Evolutionary conservation across 306 rosid genomes (phyloP).

Genomic region (Quercus wislizeni): DNA sequence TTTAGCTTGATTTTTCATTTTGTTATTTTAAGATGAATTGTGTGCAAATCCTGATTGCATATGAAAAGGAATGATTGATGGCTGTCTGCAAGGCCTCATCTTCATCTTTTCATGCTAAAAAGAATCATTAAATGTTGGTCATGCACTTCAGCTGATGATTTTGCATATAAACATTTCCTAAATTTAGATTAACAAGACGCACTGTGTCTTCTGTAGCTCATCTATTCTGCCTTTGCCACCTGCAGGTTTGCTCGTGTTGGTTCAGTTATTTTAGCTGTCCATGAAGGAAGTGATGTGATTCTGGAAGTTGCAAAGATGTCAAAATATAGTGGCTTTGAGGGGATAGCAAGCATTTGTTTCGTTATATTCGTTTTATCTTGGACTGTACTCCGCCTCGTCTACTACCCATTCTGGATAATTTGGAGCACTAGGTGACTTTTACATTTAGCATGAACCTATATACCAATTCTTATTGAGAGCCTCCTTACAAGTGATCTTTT

Average conservation of each 20-base stretch:
- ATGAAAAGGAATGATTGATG: neutral
- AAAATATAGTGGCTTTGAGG: conserved; percentile 76
- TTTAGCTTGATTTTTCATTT: conserved; percentile 21
- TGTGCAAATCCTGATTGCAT: neutral
- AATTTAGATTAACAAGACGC: neutral
- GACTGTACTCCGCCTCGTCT: conserved; percentile 73
- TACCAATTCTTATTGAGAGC: neutral
- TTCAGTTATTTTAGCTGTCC: conserved; percentile 85
- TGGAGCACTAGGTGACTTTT: conserved; percentile 69
- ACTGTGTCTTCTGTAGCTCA: conserved; percentile 2
- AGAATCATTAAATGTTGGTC: neutral
- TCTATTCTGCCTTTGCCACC: neutral
- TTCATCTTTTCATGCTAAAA: neutral
- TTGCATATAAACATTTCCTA: neutral
- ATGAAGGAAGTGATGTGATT: conserved; percentile 86
- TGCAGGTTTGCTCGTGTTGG: conserved; percentile 89
- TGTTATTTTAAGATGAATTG: too few relatives aligned
- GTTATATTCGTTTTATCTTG: conserved; percentile 69
- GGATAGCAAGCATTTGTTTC: conserved; percentile 70
- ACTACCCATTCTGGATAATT: conserved; percentile 87
- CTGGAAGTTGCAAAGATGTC: conserved; percentile 93
- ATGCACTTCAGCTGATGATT: neutral
- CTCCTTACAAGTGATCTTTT: neutral
- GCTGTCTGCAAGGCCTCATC: neutral
- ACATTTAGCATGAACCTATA: neutral